Conservation (phyloP, 441 rosid genomes). For the Populus hybrid region DNA sequence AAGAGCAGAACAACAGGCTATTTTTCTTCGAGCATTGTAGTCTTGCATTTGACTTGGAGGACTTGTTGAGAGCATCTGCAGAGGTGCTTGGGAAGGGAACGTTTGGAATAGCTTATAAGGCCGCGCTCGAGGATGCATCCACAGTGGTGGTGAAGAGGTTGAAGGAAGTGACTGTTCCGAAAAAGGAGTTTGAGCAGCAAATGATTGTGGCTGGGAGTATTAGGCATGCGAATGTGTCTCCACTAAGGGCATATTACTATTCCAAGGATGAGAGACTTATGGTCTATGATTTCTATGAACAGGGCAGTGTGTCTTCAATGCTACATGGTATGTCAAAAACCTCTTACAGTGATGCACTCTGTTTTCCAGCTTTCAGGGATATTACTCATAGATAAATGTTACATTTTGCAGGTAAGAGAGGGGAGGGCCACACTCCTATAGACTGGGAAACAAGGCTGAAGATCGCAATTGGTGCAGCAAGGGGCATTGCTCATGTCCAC, state of each 20-base stretch:
- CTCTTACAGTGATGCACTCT: neutral
- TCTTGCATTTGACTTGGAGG: conserved; percentile 74
- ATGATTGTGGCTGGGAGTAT: conserved; percentile 70
- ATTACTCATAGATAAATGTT: neutral
- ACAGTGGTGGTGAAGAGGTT: conserved; percentile 73
- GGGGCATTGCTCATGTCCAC: conserved; percentile 74
- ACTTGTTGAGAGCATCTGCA: conserved; percentile 82
- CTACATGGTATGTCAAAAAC: conserved; percentile 57
- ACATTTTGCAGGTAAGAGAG: conserved; percentile 50
- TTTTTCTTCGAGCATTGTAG: conserved; percentile 71
- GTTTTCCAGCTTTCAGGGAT: neutral
- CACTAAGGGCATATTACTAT: conserved; percentile 75
- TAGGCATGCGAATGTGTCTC: conserved; percentile 65
- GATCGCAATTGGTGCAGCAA: conserved; percentile 73
- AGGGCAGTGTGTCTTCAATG: conserved; percentile 57
- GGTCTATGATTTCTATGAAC: conserved; percentile 58
- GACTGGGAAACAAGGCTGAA: conserved; percentile 86
- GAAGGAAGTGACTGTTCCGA: conserved; percentile 55
- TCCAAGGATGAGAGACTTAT: conserved; percentile 91
- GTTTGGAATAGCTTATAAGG: conserved; percentile 78
- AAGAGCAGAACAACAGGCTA: conserved; percentile 47
- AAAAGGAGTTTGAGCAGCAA: conserved; percentile 79
- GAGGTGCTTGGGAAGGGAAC: conserved; percentile 92
- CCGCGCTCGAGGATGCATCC: conserved; percentile 67
- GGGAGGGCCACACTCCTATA: conserved; percentile 48